A percentile compares a stretch with the other conserved stretches of the same genome.
Evolutionary conservation across 257 asterid species (phyloP).

Genomic region (Penstemon newberryi): DNA sequence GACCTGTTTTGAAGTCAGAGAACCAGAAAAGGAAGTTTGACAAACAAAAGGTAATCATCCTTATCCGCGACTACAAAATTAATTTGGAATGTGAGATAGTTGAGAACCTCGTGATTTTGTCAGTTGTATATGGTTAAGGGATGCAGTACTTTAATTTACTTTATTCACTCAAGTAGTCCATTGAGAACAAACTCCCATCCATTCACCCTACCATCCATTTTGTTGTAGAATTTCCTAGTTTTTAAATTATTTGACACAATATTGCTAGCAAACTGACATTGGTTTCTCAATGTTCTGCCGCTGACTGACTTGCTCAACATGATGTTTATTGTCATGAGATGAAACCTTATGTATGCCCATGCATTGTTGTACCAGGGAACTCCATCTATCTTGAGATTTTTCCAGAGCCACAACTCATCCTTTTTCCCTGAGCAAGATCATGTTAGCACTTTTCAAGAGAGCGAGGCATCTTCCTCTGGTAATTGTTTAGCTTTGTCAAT

Average conservation of each 20-base stretch:
- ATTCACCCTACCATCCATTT: neutral
- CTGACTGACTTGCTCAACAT: slow-evolving; percentile 2
- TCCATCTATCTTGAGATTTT: slow-evolving; percentile 67
- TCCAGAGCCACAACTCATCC: slow-evolving; percentile 43
- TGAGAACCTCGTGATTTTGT: slow-evolving; percentile 11
- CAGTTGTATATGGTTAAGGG: neutral
- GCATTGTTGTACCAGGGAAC: slow-evolving; percentile 52
- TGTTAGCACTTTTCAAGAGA: slow-evolving; percentile 37
- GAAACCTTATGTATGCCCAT: slow-evolving; percentile 1
- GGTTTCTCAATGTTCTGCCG: slow-evolving; percentile 4
- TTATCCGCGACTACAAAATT: slow-evolving; percentile 3
- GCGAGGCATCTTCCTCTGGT: slow-evolving; percentile 60
- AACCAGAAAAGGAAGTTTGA: slow-evolving; percentile 51
- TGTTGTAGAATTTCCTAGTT: neutral
- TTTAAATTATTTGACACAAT: slow-evolving; percentile 3
- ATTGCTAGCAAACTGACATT: slow-evolving; percentile 4
- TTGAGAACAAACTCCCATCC: neutral
- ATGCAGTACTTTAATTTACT: slow-evolving; percentile 8
- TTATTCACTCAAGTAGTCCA: slow-evolving; percentile 2
- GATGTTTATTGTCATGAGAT: slow-evolving; percentile 1
- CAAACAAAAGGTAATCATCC: slow-evolving; percentile 53
- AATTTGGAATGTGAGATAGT: slow-evolving; percentile 5
- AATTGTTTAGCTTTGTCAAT: slow-evolving; percentile 22
- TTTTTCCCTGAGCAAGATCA: slow-evolving; percentile 37
- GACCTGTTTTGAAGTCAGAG: slow-evolving; percentile 42